Percentiles rank a stretch among this genome's conserved stretches.
Evolutionary conservation across 345 rosid genomes (phyloP).

Genomic region (Angophora floribunda): DNA sequence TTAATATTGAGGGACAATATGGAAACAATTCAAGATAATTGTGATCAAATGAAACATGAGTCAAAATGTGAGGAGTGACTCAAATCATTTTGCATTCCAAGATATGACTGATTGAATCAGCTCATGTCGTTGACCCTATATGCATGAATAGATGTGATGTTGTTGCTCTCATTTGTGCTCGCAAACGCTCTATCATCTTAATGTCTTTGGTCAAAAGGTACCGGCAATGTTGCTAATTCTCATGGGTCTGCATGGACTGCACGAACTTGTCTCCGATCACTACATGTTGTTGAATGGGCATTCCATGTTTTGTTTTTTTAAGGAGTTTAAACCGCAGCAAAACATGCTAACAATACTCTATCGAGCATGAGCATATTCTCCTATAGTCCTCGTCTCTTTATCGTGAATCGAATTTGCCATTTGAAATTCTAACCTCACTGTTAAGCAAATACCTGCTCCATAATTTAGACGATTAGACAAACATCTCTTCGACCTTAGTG

Average conservation of each 20-base stretch:
- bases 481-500: not conserved
- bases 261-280: accelerated
- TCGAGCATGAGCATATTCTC: not conserved
- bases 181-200: accelerated
- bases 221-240: not conserved
- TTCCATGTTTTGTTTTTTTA: not conserved
- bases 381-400: not conserved
- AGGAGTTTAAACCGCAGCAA: not conserved
- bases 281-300: accelerated
- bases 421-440: not conserved
- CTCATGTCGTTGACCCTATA: accelerated
- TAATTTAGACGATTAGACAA: not conserved
- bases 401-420: not conserved
- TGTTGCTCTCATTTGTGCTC: not conserved
- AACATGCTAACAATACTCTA: not conserved
- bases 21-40: accelerated
- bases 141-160: not conserved
- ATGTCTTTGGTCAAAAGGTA: not conserved
- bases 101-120: not conserved
- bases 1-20: accelerated
- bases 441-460: not conserved
- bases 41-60: not conserved
- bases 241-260: accelerated
- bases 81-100: not conserved
- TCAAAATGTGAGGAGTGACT: accelerated